A percentile compares a stretch with the other conserved stretches of the same genome.
Conservation (phyloP, 1,284 basidiomycete genomes). For the Ustilago shanxiensis region DNA sequence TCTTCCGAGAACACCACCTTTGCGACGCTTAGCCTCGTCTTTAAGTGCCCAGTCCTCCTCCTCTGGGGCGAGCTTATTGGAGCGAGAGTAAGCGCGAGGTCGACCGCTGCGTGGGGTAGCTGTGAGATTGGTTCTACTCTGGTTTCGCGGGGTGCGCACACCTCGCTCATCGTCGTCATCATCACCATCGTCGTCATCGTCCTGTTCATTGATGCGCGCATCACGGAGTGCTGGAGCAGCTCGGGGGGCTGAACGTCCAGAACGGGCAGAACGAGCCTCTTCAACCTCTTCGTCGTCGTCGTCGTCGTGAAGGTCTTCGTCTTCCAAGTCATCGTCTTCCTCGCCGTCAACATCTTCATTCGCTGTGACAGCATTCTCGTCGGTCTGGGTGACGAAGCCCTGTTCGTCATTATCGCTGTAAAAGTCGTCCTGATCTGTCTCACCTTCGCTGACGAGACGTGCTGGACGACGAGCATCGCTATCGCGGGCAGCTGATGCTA, state of each 20-base stretch:
- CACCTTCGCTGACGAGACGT: constrained; percentile 43
- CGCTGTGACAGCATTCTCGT: constrained; percentile 46
- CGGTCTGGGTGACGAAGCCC: constrained; percentile 46
- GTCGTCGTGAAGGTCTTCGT: constrained; percentile 28
- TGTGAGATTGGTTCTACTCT: constrained; percentile 35
- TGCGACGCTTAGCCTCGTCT: constrained; percentile 43
- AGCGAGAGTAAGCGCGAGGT: constrained; percentile 42
- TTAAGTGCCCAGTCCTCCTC: constrained; percentile 46
- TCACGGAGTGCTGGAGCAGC: constrained; percentile 29
- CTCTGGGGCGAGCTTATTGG: constrained; percentile 50
- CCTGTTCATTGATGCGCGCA: constrained; percentile 25
- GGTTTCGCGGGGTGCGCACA: constrained; percentile 36
- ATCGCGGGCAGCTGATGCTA: constrained; percentile 6
- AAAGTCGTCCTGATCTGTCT: constrained; percentile 48
- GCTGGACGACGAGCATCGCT: constrained; percentile 13
- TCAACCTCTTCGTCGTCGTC: constrained; percentile 11
- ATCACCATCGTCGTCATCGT: constrained; percentile 34
- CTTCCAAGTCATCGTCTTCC: constrained; percentile 26
- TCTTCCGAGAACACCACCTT: constrained; percentile 49
- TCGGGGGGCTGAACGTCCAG: constrained; percentile 18
- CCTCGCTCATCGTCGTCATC: constrained; percentile 29
- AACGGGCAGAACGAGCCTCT: constrained; percentile 18
- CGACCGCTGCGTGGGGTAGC: constrained; percentile 24
- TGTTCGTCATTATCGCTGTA: constrained; percentile 49
- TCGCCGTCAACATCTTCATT: constrained; percentile 43